phyloP scores from a whole-genome alignment of 805 yeast species.

The Candida ulmi region DNA sequence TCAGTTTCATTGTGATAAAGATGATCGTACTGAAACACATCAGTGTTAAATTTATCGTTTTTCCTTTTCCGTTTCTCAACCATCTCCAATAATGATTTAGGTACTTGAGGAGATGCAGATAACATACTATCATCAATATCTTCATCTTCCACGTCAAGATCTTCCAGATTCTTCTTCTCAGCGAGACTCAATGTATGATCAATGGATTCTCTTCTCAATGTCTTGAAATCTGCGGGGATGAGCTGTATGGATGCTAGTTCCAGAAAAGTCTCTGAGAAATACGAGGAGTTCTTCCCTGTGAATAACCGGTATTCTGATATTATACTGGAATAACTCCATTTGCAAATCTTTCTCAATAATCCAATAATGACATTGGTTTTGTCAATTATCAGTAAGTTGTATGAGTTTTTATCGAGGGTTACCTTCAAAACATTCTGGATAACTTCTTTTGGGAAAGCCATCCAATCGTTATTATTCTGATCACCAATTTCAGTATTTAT shows the following conservation, averaged over 20 bases:
- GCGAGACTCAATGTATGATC: constrained; percentile 15
- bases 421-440: constrained; percentile 62
- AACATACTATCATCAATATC: constrained; percentile 25
- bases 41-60: constrained; percentile 18
- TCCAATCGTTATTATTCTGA: constrained; percentile 40
- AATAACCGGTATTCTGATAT: constrained; percentile 80
- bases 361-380: constrained; percentile 78
- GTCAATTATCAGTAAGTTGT: constrained; percentile 73
- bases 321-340: constrained; percentile 84
- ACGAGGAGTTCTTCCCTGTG: constrained; percentile 67
- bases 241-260: constrained; percentile 63
- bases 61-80: constrained; percentile 40
- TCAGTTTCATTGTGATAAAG: constrained; percentile 1
- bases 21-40: background rate
- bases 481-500: constrained; percentile 20
- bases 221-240: constrained; percentile 9
- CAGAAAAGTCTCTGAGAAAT: constrained; percentile 74
- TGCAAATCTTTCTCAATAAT: constrained; percentile 71
- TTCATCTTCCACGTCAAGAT: constrained; percentile 12
- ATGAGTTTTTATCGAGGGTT: constrained; percentile 53
- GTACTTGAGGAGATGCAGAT: constrained; percentile 67
- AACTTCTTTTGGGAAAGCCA: constrained; percentile 64
- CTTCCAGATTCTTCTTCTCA: constrained; percentile 12
- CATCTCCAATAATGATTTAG: constrained; percentile 48
- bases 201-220: constrained; percentile 16